phyloP scores from a whole-genome alignment of 495 filamentous ascomycete genomes.

The Podospora fimiseda region DNA sequence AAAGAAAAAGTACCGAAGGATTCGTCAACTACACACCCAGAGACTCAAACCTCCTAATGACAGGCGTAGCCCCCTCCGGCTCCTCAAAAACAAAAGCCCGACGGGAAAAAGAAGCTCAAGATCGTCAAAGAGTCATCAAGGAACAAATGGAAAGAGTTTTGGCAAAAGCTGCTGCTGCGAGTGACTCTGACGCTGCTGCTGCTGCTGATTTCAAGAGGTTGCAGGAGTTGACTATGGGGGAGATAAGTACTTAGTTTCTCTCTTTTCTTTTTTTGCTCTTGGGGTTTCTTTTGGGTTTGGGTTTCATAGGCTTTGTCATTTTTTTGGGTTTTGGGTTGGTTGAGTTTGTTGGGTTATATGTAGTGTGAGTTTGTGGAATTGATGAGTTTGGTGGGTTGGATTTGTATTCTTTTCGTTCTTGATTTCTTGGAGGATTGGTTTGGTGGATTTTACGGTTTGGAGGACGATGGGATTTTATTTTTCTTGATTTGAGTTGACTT shows the following conservation, averaged over 20 bases:
- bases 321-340: too few species aligned
- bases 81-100: slow-evolving; percentile 89
- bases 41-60: slow-evolving; percentile 75
- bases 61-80: slow-evolving; percentile 85
- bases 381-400: too few species aligned
- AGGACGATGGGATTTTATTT: background rate
- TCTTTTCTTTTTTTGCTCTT: too few species aligned
- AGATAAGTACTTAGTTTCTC: too few species aligned
- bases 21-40: slow-evolving; percentile 91
- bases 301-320: background rate
- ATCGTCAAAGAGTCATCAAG: slow-evolving; percentile 67
- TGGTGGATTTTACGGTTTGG: too few species aligned
- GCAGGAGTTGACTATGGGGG: slow-evolving; percentile 8
- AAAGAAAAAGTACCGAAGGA: slow-evolving; percentile 46
- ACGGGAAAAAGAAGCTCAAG: slow-evolving; percentile 77
- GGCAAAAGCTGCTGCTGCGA: slow-evolving; percentile 71
- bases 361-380: too few species aligned
- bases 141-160: slow-evolving; percentile 69
- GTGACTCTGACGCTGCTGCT: too few species aligned
- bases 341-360: too few species aligned
- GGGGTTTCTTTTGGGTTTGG: too few species aligned
- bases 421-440: too few species aligned
- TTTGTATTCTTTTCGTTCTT: background rate
- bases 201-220: slow-evolving; percentile 65
- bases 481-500: background rate